phyloP scores from a whole-genome alignment of 139 green algal genomes.

The Tetraselmis chui region DNA sequence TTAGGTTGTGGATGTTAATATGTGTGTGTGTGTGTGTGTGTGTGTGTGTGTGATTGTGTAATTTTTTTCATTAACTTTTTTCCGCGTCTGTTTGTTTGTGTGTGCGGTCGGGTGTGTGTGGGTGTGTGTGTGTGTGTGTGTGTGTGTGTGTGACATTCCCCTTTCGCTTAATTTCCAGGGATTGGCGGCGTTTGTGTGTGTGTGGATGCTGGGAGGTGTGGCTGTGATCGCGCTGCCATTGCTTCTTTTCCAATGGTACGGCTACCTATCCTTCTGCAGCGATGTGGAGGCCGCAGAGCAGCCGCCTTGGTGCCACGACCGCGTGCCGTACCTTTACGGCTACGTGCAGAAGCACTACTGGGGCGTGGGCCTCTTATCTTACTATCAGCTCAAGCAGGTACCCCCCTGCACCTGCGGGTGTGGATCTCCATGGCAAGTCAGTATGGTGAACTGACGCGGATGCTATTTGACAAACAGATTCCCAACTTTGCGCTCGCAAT shows the following conservation, averaged over 20 bases:
- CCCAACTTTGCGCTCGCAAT: slow-evolving; percentile 76
- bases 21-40: too few species aligned
- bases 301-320: slow-evolving; percentile 52
- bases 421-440: background rate
- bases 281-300: background rate
- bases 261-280: slow-evolving; percentile 32
- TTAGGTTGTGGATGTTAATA: too few species aligned
- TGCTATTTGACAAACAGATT: slow-evolving; percentile 32
- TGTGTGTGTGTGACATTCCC: too few species aligned
- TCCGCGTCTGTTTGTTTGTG: too few species aligned
- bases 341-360: slow-evolving; percentile 84
- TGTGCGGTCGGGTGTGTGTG: too few species aligned
- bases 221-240: slow-evolving; percentile 9
- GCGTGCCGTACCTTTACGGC: slow-evolving; percentile 60
- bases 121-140: too few species aligned
- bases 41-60: too few species aligned
- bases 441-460: slow-evolving; percentile 1
- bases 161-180: too few species aligned
- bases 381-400: slow-evolving; percentile 61
- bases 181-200: too few species aligned
- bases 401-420: background rate
- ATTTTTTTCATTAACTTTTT: too few species aligned
- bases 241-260: slow-evolving; percentile 16
- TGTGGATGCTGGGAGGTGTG: background rate
- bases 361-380: slow-evolving; percentile 68